Evolutionary conservation across 164 flowering plant genomes (phyloP).

Genomic region (Litsea cubeba): DNA sequence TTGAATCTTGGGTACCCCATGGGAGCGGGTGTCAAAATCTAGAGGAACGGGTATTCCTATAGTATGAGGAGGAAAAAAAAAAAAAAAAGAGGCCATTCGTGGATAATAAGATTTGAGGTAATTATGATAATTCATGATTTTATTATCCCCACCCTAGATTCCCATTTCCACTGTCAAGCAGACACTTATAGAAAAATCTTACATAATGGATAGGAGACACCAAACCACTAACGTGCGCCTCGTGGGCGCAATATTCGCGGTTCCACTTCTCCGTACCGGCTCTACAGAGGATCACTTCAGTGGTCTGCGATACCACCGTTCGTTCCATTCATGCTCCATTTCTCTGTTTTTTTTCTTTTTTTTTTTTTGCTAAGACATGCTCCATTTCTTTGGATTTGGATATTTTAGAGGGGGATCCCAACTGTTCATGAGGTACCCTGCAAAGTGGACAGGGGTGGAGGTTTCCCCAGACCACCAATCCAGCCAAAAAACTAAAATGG

Average conservation of each 20-base stretch:
- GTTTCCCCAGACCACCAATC: too few species aligned
- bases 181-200: neutral
- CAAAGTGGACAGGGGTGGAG: too few species aligned
- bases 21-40: too few species aligned
- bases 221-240: neutral
- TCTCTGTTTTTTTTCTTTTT: neutral
- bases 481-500: too few species aligned
- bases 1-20: neutral
- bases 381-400: too few species aligned
- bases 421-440: too few species aligned
- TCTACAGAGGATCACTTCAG: neutral
- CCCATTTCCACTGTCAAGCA: neutral
- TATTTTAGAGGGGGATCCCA: too few species aligned
- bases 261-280: neutral
- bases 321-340: neutral
- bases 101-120: neutral
- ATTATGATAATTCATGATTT: neutral
- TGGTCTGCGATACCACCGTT: neutral
- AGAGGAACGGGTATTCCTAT: neutral
- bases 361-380: neutral
- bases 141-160: neutral
- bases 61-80: fast-evolving
- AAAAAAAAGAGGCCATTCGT: neutral
- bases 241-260: neutral
- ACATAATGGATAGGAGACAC: neutral